Conservation (phyloP, 106 monocot species). For the Platanthera guangdongensis region DNA sequence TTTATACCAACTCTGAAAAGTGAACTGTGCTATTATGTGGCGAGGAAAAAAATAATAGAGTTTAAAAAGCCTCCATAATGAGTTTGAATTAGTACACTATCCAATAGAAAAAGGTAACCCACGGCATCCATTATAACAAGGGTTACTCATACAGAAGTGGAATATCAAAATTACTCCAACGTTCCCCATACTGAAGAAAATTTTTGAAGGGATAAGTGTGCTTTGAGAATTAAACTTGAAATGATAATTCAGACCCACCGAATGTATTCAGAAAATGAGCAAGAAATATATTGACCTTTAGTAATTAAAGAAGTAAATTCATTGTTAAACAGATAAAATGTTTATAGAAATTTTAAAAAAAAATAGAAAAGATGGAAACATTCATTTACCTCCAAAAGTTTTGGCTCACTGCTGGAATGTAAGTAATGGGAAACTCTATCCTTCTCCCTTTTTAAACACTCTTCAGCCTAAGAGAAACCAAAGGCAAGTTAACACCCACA, state of each 20-base stretch:
- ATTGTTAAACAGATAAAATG: not conserved
- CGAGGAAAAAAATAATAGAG: not conserved
- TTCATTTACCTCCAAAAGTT: conserved; percentile 61
- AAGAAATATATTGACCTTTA: not conserved
- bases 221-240: not conserved
- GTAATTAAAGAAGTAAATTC: not conserved
- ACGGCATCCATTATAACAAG: not conserved
- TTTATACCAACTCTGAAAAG: not conserved
- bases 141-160: not conserved
- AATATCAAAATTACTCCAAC: not conserved
- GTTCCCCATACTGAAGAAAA: not conserved
- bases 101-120: not conserved
- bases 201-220: not conserved
- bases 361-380: not conserved
- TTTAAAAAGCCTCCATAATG: not conserved
- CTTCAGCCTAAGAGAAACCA: conserved; percentile 50
- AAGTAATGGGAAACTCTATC: conserved; percentile 75
- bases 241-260: not conserved
- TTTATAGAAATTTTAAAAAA: not conserved
- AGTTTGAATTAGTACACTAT: not conserved
- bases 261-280: not conserved
- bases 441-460: conserved; percentile 73
- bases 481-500: not conserved
- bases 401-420: conserved; percentile 72
- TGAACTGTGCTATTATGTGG: not conserved